A percentile compares a stretch with the other conserved stretches of the same genome.
Evolutionary conservation across 139 green algal species (phyloP).

Genomic region (Pedinophyceae sp.): DNA sequence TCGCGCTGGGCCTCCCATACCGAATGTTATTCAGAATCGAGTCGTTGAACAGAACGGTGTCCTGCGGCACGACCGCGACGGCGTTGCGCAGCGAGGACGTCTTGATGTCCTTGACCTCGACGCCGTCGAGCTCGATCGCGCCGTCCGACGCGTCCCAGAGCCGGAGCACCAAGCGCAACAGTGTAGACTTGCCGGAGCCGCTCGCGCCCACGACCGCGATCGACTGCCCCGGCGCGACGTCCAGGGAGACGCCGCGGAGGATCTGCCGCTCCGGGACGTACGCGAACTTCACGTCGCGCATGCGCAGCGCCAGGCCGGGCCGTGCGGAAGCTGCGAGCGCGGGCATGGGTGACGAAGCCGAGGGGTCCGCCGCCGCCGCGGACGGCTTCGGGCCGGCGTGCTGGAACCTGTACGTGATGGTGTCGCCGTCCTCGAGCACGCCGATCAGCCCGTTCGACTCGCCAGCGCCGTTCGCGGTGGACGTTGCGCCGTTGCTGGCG

Average conservation of each 20-base stretch:
- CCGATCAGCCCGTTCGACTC: too few species aligned
- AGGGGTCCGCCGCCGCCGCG: too few species aligned
- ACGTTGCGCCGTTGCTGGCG: too few species aligned
- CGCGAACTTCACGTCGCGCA: slow-evolving; percentile 47
- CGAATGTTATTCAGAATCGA: slow-evolving; percentile 52
- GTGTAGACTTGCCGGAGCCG: slow-evolving; percentile 34
- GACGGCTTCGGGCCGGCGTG: too few species aligned
- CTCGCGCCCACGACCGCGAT: slow-evolving; percentile 21
- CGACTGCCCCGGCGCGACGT: slow-evolving; percentile 25
- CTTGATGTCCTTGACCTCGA: slow-evolving; percentile 44
- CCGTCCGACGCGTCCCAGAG: slow-evolving; percentile 36
- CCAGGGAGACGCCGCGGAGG: slow-evolving; percentile 29
- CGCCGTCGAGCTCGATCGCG: slow-evolving; percentile 38
- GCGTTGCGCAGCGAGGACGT: slow-evolving; percentile 30
- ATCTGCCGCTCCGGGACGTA: slow-evolving; percentile 39
- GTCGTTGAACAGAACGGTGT: slow-evolving; percentile 55
- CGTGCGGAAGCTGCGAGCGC: too few species aligned
- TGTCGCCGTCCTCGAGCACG: too few species aligned
- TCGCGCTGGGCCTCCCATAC: slow-evolving; percentile 36
- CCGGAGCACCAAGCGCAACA: slow-evolving; percentile 24
- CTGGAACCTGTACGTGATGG: too few species aligned
- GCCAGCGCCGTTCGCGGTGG: too few species aligned
- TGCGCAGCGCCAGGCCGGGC: slow-evolving; percentile 32
- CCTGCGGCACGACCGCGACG: slow-evolving; percentile 82
- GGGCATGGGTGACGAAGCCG: too few species aligned